Conservation (phyloP, 1,284 basidiomycete genomes). For the Malassezia slooffiae region DNA sequence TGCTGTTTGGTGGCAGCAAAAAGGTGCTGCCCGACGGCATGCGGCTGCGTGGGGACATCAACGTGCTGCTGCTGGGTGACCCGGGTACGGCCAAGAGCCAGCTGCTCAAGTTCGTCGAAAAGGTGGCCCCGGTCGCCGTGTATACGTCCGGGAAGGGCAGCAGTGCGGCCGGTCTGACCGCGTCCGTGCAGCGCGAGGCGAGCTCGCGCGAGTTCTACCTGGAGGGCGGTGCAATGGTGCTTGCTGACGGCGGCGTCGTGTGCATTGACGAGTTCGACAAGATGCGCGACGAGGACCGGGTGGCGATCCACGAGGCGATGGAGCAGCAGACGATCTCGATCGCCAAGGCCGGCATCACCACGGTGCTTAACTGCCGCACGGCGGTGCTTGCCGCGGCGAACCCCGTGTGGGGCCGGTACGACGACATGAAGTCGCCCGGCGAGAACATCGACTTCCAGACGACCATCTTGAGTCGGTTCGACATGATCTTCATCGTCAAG, state of each 20-base stretch:
- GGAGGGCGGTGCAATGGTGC: slow-evolving; percentile 98
- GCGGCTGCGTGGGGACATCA: slow-evolving; percentile 94
- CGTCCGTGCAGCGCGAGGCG: slow-evolving; percentile 88
- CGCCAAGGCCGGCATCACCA: slow-evolving; percentile 97
- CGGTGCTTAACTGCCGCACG: slow-evolving; percentile 88
- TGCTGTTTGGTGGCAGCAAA: slow-evolving; percentile 95
- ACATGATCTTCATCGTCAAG: slow-evolving; percentile 99
- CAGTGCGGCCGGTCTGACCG: slow-evolving; percentile 93
- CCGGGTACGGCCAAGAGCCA: slow-evolving; percentile 98
- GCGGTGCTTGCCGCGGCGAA: slow-evolving; percentile 96
- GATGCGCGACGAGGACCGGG: slow-evolving; percentile 97
- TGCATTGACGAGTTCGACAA: slow-evolving; percentile 99
- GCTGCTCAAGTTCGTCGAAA: slow-evolving; percentile 94
- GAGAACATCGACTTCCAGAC: slow-evolving; percentile 99
- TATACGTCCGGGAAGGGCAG: slow-evolving; percentile 98
- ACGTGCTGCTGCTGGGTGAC: slow-evolving; percentile 88
- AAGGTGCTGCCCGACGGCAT: slow-evolving; percentile 96
- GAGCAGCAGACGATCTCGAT: slow-evolving; percentile 99
- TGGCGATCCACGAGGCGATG: slow-evolving; percentile 99
- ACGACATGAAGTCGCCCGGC: slow-evolving; percentile 91
- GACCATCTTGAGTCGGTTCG: slow-evolving; percentile 93
- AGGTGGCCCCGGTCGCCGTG: slow-evolving; percentile 91
- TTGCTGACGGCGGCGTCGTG: slow-evolving; percentile 95
- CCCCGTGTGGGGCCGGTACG: slow-evolving; percentile 95
- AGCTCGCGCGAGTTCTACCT: slow-evolving; percentile 95